A percentile compares a stretch with the other conserved stretches of the same genome.
phyloP scores from a whole-genome alignment of 2,329 filamentous ascomycete species.

The Aspergillus hortae region DNA sequence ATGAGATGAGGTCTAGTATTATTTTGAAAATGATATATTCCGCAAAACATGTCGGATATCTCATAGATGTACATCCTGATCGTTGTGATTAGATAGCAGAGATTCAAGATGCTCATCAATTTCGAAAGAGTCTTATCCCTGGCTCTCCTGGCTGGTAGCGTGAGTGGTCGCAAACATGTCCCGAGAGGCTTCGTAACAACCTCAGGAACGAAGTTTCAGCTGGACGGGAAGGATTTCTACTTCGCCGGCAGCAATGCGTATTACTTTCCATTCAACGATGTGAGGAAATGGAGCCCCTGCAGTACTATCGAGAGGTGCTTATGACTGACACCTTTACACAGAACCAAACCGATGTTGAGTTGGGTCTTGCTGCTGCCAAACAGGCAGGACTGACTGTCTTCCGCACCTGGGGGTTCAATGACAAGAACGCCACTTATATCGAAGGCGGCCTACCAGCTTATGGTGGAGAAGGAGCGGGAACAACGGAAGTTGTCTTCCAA shows the following conservation, averaged over 20 bases:
- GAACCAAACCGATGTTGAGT: conserved; percentile 15
- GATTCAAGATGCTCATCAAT: too few species aligned
- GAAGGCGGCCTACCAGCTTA: conserved; percentile 10
- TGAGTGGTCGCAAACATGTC: neutral
- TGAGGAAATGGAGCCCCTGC: neutral
- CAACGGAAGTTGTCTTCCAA: conserved; percentile 13
- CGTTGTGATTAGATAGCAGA: too few species aligned
- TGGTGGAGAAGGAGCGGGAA: conserved; percentile 10
- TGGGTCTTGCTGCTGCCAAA: conserved; percentile 11
- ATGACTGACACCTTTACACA: neutral
- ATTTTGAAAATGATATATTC: too few species aligned
- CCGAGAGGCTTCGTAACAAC: conserved; percentile 11
- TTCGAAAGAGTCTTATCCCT: too few species aligned
- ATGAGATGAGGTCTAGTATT: too few species aligned
- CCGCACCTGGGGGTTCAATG: conserved; percentile 16
- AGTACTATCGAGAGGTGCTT: neutral
- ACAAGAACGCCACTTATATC: conserved; percentile 8
- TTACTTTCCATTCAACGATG: conserved; percentile 13
- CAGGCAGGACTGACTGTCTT: conserved; percentile 10
- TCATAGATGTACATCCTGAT: too few species aligned
- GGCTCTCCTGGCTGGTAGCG: too few species aligned
- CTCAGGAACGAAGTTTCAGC: conserved; percentile 10
- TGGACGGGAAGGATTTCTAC: conserved; percentile 14
- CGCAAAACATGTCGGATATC: too few species aligned
- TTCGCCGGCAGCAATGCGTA: conserved; percentile 14